These are phyloP conservation scores for Carex cristatella DNA, from an alignment of 176 grass and related monocot species.

Conservation along the genomic window DNA sequence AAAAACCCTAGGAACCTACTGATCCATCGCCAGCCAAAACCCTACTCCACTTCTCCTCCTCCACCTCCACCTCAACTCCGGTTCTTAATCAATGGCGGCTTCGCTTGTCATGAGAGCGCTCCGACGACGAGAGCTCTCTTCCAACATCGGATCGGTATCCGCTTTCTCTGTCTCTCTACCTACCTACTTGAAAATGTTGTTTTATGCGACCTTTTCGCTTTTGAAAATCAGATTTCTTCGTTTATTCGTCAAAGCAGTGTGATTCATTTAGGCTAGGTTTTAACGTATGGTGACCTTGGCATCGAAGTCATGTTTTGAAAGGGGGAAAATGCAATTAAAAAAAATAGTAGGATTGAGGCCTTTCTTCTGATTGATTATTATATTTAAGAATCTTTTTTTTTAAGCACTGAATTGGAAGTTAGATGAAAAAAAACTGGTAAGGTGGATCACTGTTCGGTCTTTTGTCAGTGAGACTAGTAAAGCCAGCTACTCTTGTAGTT, in stretches of 20 bases:
- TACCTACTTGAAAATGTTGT: background rate
- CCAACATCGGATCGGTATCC: conserved; percentile 51
- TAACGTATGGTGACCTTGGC: background rate
- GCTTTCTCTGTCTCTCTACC: background rate
- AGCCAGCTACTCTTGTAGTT: background rate
- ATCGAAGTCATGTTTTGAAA: background rate
- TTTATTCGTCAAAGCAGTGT: background rate
- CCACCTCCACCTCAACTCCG: background rate
- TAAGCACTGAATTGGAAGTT: background rate
- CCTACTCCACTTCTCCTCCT: background rate
- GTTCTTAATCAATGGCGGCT: conserved; percentile 36
- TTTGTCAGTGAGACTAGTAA: background rate
- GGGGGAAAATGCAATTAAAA: background rate
- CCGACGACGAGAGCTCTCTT: conserved; percentile 48
- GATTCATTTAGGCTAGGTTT: background rate
- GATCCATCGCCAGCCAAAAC: conserved; percentile 16
- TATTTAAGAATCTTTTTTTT: background rate
- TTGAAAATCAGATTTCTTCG: background rate
- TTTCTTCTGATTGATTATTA: background rate
- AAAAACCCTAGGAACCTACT: conserved; percentile 8
- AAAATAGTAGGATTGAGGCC: background rate
- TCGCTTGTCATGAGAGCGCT: conserved; percentile 50
- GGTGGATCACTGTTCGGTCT: background rate
- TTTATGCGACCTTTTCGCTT: background rate
- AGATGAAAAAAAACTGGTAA: background rate